Conservation (phyloP, 306 rosid species). For the Acacia confusa region DNA sequence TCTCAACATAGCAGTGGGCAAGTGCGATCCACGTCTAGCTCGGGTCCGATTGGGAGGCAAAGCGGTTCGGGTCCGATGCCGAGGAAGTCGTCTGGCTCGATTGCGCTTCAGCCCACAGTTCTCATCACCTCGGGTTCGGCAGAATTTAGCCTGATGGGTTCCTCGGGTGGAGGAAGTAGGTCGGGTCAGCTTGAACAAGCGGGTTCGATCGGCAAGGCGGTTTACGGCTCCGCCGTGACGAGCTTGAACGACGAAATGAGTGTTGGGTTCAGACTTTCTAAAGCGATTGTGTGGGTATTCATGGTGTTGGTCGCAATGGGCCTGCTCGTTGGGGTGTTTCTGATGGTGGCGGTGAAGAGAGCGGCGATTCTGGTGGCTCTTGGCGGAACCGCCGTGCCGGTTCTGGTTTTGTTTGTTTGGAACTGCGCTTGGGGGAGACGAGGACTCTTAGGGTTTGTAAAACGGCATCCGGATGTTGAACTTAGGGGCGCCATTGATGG, state of each 20-base stretch:
- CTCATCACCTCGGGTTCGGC: slow-evolving; percentile 81
- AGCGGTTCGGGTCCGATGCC: slow-evolving; percentile 59
- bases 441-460: slow-evolving; percentile 77
- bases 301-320: slow-evolving; percentile 76
- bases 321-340: slow-evolving; percentile 80
- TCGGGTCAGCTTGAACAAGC: slow-evolving; percentile 55
- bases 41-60: slow-evolving; percentile 54
- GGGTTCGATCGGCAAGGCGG: slow-evolving; percentile 53
- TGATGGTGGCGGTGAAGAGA: slow-evolving; percentile 94
- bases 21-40: slow-evolving; percentile 83
- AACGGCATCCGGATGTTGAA: slow-evolving; percentile 84
- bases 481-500: slow-evolving; percentile 95
- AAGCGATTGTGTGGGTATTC: slow-evolving; percentile 74
- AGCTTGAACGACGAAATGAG: slow-evolving; percentile 62
- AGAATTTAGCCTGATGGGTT: slow-evolving; percentile 63
- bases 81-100: slow-evolving; percentile 67
- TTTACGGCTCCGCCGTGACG: slow-evolving; percentile 84
- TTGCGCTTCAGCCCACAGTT: slow-evolving; percentile 62
- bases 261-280: slow-evolving; percentile 74
- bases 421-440: slow-evolving; percentile 66
- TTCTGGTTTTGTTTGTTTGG: slow-evolving; percentile 54
- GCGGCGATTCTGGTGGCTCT: slow-evolving; percentile 61
- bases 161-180: slow-evolving; percentile 42
- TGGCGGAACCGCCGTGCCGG: slow-evolving; percentile 55
- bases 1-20: slow-evolving; percentile 72